phyloP scores from a whole-genome alignment of 2,329 filamentous ascomycete genomes.

The Exserohilum turcica region DNA sequence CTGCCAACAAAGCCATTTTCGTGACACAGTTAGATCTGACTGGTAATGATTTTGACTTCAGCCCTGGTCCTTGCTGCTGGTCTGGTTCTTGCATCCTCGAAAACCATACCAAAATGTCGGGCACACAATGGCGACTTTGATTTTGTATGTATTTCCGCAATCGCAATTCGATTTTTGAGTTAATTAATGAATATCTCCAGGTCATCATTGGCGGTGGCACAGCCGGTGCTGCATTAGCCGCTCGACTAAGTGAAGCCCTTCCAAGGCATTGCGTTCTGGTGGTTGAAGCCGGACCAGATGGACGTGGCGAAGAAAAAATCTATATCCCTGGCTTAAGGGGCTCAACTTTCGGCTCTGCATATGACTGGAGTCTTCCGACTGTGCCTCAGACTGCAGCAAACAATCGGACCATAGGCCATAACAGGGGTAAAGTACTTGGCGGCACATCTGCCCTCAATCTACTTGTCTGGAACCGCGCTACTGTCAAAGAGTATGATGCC shows the following conservation, averaged over 20 bases:
- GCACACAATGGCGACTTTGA: background rate
- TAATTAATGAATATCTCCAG: constrained; percentile 4
- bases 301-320: constrained; percentile 25
- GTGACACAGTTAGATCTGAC: background rate
- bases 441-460: constrained; percentile 45
- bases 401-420: constrained; percentile 28
- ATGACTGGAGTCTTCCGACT: constrained; percentile 50
- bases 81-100: background rate
- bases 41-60: background rate
- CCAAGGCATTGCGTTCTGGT: constrained; percentile 22
- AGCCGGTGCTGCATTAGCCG: constrained; percentile 26
- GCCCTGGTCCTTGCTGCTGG: background rate
- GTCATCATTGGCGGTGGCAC: constrained; percentile 26
- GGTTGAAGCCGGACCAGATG: constrained; percentile 33
- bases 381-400: constrained; percentile 48
- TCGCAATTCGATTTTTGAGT: background rate
- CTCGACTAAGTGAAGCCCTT: constrained; percentile 34
- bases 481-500: constrained; percentile 51
- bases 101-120: background rate
- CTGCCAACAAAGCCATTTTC: background rate
- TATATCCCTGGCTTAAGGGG: constrained; percentile 28
- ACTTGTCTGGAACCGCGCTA: constrained; percentile 42
- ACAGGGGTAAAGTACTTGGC: constrained; percentile 37
- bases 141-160: background rate
- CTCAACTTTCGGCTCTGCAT: constrained; percentile 23